Evolutionary conservation across 23 red algal species (phyloP), one percentile per base, ranked within the genome.

Genomic region (Gracilaria domingensis): DNA sequence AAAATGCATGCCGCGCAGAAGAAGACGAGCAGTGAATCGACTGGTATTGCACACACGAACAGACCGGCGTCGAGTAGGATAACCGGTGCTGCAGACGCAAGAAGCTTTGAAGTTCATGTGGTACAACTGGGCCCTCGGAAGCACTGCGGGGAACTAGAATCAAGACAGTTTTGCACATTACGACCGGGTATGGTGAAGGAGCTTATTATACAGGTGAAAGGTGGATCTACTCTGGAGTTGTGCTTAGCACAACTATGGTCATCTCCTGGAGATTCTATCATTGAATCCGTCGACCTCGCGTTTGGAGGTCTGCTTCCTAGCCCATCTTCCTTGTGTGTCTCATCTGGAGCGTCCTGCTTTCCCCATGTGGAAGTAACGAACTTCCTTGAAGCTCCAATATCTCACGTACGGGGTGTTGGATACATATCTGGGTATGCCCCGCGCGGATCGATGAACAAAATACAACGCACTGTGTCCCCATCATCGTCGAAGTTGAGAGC

Each of bases 171-270:
- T 26, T 83, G 89, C 60, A 80, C 93, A 20, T 53, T 91, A 20
- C 76, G 69, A 61, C 88, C 88, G 39, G 93, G 81, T n/a, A 54
- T 71, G 73, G 85, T 90, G 2, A 80, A 81, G 42, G 85, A 88
- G 50, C 24, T 69, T 32, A 72, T 86, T 26, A 18, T 95, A 55
- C 47, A 61, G 36, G 85, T 95, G 39, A 33, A 75, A 58, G 86
- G 81, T 34, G 85, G 67, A 32, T 80, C 42, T 36, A 75, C 69
- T 34, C 28, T 95, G 69, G 85, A 95, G 36, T 47, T 95, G 18
- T 81, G 83, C 26, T 70, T 90, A 17, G 86, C 93, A 14, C 84
- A 90, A 44, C 14, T 90, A 35, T 89, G 93, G 85, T 89, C 93
- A 36, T 89, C 85, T 28, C 61, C 84, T 12, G 93, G 93, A 24